Percentiles rank a stretch among this genome's conserved stretches.
These are phyloP conservation scores for Kentomonas sorsogonicus DNA, from an alignment of 208 protist genomes.

Conservation along the genomic window DNA sequence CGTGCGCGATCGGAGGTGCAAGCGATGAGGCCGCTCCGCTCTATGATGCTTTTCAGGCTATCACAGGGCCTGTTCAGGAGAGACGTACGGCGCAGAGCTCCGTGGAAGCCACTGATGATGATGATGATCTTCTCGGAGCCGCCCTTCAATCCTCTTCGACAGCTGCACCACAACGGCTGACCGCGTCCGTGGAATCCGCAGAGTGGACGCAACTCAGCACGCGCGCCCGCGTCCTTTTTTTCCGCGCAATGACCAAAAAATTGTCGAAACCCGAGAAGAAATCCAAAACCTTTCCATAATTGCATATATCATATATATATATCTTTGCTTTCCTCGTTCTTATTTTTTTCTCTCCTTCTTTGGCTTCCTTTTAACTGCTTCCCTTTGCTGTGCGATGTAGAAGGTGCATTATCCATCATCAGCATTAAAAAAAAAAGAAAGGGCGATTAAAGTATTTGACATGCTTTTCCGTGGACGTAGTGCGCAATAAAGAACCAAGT, in stretches of 20 bases:
- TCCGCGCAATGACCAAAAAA: conserved; percentile 81
- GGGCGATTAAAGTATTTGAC: too few relatives aligned
- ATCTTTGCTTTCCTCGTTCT: too few relatives aligned
- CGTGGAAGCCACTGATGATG: not conserved
- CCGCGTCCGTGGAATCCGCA: not conserved
- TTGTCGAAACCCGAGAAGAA: too few relatives aligned
- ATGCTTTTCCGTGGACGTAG: too few relatives aligned
- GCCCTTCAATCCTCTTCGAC: conserved; percentile 3
- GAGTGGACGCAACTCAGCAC: conserved; percentile 23
- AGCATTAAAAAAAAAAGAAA: too few relatives aligned
- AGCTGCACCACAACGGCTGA: not conserved
- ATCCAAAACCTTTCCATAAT: too few relatives aligned
- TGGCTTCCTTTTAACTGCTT: too few relatives aligned
- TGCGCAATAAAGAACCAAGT: not conserved
- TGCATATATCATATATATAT: too few relatives aligned
- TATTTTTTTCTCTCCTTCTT: too few relatives aligned
- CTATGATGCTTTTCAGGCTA: conserved; percentile 26
- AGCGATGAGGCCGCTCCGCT: conserved; percentile 30
- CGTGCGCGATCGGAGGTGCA: conserved; percentile 59
- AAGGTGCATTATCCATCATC: too few relatives aligned
- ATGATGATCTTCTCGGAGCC: conserved; percentile 8
- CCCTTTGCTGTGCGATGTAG: too few relatives aligned
- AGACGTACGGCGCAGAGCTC: not conserved
- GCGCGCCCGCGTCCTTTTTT: conserved; percentile 51
- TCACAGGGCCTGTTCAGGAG: not conserved